A percentile compares a stretch with the other conserved stretches of the same genome.
These are phyloP conservation scores for Arthroderma sp. DNA, from an alignment of 2,329 filamentous ascomycete genomes.

Conservation along the genomic window DNA sequence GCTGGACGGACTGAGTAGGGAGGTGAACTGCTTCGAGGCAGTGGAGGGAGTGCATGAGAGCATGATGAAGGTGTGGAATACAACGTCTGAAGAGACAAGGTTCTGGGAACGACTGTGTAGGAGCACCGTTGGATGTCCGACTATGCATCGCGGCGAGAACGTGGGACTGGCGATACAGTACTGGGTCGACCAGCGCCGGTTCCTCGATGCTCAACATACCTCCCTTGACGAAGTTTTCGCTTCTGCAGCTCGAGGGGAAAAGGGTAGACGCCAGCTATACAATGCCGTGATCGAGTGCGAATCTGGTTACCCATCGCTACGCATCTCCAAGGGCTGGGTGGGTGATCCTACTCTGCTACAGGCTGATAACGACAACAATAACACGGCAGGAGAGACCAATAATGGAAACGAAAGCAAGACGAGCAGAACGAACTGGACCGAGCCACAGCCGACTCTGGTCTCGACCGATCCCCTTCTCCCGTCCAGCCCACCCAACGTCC, in stretches of 20 bases:
- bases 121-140: conserved; percentile 32
- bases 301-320: conserved; percentile 34
- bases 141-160: conserved; percentile 28
- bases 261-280: conserved; percentile 20
- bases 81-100: conserved; percentile 20
- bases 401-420: conserved; percentile 15
- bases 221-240: conserved; percentile 16
- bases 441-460: conserved; percentile 28
- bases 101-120: conserved; percentile 31
- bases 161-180: conserved; percentile 34
- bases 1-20: conserved; percentile 33
- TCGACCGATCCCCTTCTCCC: conserved; percentile 28
- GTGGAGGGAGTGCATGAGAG: conserved; percentile 34
- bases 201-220: conserved; percentile 23
- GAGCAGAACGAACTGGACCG: conserved; percentile 32
- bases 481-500: conserved; percentile 29
- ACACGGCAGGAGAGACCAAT: conserved; percentile 15
- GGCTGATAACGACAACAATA: conserved; percentile 13
- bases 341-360: background rate
- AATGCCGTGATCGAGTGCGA: conserved; percentile 34
- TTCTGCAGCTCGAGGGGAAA: conserved; percentile 15
- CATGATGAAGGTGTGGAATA: conserved; percentile 33
- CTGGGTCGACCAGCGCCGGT: conserved; percentile 30
- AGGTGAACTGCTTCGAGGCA: conserved; percentile 37
- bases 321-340: conserved; percentile 34